Conservation (phyloP, 768 basidiomycete species). For the Russula ochroleuca region DNA sequence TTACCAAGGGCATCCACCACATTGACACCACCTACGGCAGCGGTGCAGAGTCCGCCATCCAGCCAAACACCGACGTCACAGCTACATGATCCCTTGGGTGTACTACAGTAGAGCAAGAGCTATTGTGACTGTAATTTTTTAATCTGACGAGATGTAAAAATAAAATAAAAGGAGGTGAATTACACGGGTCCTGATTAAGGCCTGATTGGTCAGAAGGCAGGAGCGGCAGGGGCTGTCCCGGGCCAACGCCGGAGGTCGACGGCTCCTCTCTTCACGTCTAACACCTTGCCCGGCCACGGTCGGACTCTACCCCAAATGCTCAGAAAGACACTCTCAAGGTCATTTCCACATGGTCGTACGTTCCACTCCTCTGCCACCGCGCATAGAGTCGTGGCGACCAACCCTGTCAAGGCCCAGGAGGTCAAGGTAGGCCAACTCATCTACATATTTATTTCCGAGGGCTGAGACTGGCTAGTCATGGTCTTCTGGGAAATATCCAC, state of each 20-base stretch:
- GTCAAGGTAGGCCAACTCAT: conserved; percentile 54
- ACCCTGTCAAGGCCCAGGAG: conserved; percentile 76
- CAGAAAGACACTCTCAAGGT: conserved; percentile 56
- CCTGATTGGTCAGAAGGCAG: conserved; percentile 24
- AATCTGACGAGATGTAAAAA: neutral
- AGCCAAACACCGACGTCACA: conserved; percentile 28
- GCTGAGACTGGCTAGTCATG: conserved; percentile 47
- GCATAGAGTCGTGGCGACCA: conserved; percentile 61
- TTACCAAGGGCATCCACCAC: conserved; percentile 46
- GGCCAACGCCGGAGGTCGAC: neutral
- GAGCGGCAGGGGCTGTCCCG: neutral
- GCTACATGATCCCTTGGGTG: conserved; percentile 33
- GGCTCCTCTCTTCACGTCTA: neutral
- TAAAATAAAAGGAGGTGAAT: conserved; percentile 5
- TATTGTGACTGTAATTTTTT: neutral
- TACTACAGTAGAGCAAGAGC: conserved; percentile 27
- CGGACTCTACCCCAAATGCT: conserved; percentile 45
- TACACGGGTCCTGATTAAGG: conserved; percentile 22
- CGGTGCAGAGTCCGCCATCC: conserved; percentile 20
- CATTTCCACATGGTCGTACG: conserved; percentile 46
- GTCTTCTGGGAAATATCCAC: conserved; percentile 86
- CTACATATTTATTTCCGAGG: conserved; percentile 9
- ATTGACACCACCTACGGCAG: conserved; percentile 16
- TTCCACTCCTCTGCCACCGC: conserved; percentile 64
- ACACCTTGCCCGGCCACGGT: conserved; percentile 27